These are phyloP conservation scores for Globisporangium rhizosaccharum DNA, from an alignment of 352 stramenopile species.

Conservation along the genomic window DNA sequence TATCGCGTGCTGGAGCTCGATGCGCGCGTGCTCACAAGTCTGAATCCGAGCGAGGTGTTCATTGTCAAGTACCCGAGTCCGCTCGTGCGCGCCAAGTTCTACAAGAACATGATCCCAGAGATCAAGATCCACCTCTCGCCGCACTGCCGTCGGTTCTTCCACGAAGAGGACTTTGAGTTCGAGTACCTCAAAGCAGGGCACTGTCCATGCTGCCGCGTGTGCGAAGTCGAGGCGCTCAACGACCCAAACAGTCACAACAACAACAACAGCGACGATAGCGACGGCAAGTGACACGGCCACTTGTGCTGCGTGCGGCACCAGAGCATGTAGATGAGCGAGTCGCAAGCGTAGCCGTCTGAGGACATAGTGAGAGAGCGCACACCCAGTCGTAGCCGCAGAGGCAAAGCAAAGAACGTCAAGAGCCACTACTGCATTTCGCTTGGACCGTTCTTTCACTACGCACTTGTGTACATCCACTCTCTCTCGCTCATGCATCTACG, in stretches of 20 bases:
- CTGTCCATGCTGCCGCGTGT: slow-evolving; percentile 86
- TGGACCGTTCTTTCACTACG: not conserved
- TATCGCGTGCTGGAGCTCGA: slow-evolving; percentile 83
- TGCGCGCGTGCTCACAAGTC: slow-evolving; percentile 52
- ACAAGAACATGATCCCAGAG: slow-evolving; percentile 93
- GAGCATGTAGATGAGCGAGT: too few species aligned
- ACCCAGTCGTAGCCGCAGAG: not conserved
- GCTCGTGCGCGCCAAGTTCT: slow-evolving; percentile 63
- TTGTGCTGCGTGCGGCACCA: too few species aligned
- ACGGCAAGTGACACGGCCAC: too few species aligned
- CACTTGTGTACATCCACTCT: slow-evolving; percentile 5
- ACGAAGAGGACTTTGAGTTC: slow-evolving; percentile 95
- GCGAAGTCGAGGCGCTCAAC: slow-evolving; percentile 33
- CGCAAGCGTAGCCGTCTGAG: too few species aligned
- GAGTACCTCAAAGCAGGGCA: slow-evolving; percentile 83
- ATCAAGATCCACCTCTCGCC: slow-evolving; percentile 89
- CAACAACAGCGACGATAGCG: not conserved
- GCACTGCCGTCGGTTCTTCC: slow-evolving; percentile 91
- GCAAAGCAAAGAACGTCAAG: not conserved
- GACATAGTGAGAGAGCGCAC: not conserved
- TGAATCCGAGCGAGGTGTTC: slow-evolving; percentile 83
- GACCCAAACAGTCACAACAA: not conserved
- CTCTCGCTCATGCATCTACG: slow-evolving; percentile 7
- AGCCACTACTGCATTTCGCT: not conserved
- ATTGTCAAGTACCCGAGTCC: slow-evolving; percentile 71